phyloP scores from a whole-genome alignment of 305 asterid genomes.

The Fraxinus velutina region DNA sequence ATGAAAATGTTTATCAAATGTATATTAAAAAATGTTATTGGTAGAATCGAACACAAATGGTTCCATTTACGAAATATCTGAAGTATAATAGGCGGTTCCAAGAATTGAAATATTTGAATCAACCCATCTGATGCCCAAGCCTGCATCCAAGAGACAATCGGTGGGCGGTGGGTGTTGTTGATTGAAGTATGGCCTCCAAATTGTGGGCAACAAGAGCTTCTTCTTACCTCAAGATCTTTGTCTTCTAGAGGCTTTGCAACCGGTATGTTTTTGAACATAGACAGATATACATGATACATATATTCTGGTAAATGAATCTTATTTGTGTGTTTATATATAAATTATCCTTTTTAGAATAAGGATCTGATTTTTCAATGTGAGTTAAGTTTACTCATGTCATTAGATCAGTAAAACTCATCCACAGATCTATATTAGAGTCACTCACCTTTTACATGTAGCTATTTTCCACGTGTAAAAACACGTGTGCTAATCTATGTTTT shows the following conservation, averaged over 20 bases:
- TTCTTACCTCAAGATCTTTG: slow-evolving; percentile 76
- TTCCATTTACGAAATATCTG: too few species aligned
- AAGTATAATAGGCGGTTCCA: too few species aligned
- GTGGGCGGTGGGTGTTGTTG: slow-evolving; percentile 13
- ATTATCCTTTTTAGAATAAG: slow-evolving; percentile 21
- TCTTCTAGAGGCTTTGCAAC: slow-evolving; percentile 75
- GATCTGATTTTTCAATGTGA: slow-evolving; percentile 40
- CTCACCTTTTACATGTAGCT: not conserved
- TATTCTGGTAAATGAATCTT: slow-evolving; percentile 15
- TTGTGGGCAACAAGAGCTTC: slow-evolving; percentile 80
- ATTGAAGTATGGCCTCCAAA: slow-evolving; percentile 55
- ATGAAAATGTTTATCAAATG: too few species aligned
- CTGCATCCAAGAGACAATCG: slow-evolving; percentile 11
- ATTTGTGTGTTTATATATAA: not conserved
- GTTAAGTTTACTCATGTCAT: not conserved
- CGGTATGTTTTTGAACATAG: slow-evolving; percentile 35
- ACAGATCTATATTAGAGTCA: not conserved
- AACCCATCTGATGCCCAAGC: too few species aligned
- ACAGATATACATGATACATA: not conserved
- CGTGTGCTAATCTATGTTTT: not conserved
- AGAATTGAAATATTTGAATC: too few species aligned
- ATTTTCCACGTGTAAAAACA: not conserved
- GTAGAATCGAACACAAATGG: too few species aligned
- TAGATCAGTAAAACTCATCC: slow-evolving; percentile 4
- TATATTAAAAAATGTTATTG: too few species aligned